Conservation (phyloP, 2,329 filamentous ascomycete species). For the Fusarium tupiense region DNA sequence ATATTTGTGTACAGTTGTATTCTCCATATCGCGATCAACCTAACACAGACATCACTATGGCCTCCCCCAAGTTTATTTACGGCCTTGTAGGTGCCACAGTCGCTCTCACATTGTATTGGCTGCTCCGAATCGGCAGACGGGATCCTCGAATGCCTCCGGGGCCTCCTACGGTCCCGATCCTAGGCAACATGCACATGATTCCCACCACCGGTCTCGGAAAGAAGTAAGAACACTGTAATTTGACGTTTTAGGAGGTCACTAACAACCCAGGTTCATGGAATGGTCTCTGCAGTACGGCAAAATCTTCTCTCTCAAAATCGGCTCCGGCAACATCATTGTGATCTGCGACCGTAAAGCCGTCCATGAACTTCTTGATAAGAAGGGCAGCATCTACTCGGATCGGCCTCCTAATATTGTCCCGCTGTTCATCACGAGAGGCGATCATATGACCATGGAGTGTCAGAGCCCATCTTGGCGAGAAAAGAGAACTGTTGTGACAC, state of each 20-base stretch:
- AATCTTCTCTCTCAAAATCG: background rate
- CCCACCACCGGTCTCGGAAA: background rate
- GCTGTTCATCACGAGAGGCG: background rate
- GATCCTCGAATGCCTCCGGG: background rate
- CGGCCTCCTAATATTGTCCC: background rate
- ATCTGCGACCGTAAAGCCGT: background rate
- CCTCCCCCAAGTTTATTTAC: background rate
- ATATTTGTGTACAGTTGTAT: background rate
- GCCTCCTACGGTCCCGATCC: background rate
- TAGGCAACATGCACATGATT: background rate
- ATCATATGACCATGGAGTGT: background rate
- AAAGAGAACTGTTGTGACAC: background rate
- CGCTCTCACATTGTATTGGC: background rate
- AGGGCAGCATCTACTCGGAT: background rate
- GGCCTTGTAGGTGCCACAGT: background rate
- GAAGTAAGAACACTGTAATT: background rate
- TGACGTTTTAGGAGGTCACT: accelerated
- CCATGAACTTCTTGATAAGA: background rate
- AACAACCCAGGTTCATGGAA: background rate
- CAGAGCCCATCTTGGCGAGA: background rate
- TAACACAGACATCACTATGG: background rate
- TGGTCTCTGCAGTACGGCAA: background rate
- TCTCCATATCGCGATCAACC: background rate
- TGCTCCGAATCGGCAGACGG: background rate
- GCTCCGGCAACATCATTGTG: background rate